phyloP scores from a whole-genome alignment of 768 basidiomycete species.

The Serpula lacrymans region DNA sequence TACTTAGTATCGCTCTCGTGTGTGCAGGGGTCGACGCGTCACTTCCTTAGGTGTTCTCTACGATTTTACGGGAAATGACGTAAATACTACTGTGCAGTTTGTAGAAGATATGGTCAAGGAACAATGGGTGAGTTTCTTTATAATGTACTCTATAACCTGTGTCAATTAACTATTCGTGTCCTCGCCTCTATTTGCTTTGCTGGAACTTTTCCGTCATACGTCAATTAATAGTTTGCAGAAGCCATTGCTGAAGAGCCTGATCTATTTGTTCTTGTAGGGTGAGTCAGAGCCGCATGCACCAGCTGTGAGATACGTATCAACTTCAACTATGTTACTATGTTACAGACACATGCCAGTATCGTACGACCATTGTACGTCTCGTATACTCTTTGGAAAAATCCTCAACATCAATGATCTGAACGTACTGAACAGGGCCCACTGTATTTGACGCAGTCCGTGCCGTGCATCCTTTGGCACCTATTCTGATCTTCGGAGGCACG shows the following conservation, averaged over 20 bases:
- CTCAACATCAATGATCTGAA: background rate
- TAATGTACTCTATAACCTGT: background rate
- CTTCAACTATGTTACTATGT: too few species aligned
- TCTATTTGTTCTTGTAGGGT: slow-evolving; percentile 75
- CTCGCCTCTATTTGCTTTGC: background rate
- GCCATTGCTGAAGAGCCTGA: slow-evolving; percentile 82
- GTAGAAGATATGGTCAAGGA: slow-evolving; percentile 79
- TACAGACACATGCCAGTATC: slow-evolving; percentile 80
- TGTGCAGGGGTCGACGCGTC: slow-evolving; percentile 57
- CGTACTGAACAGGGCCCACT: slow-evolving; percentile 49
- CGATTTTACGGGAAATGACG: slow-evolving; percentile 69
- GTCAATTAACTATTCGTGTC: background rate
- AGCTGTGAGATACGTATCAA: too few species aligned
- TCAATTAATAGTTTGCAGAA: slow-evolving; percentile 57
- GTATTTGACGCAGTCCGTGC: slow-evolving; percentile 73
- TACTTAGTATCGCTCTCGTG: background rate
- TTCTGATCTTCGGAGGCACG: slow-evolving; percentile 76
- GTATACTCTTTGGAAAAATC: background rate
- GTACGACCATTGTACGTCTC: slow-evolving; percentile 56
- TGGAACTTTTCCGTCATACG: background rate
- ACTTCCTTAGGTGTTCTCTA: slow-evolving; percentile 80
- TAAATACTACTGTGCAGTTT: slow-evolving; percentile 71
- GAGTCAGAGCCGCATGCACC: too few species aligned
- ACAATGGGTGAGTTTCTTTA: slow-evolving; percentile 53
- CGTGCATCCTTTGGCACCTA: slow-evolving; percentile 71